Conservation (phyloP, 2,329 filamentous ascomycete genomes). For the Didymella segeticola region DNA sequence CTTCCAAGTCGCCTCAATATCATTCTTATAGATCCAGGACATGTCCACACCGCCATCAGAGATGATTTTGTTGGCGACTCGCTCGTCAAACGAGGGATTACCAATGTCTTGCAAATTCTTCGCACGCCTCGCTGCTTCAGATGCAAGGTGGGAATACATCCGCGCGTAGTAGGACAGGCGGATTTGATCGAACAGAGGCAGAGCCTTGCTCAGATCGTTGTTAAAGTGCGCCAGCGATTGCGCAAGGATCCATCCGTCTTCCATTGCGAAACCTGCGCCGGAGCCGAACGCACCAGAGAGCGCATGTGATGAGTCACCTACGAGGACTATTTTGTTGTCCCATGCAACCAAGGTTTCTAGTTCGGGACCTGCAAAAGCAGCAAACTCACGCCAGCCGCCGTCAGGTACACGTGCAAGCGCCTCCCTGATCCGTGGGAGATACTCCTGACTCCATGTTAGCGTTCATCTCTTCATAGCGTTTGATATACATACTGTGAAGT, state of each 20-base stretch:
- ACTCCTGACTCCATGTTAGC: slow-evolving; percentile 41
- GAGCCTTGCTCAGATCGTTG: slow-evolving; percentile 31
- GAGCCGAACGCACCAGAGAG: slow-evolving; percentile 57
- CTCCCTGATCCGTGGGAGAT: slow-evolving; percentile 51
- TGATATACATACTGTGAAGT: slow-evolving; percentile 42
- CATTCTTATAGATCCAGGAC: slow-evolving; percentile 53
- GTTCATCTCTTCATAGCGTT: not conserved
- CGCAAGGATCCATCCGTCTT: slow-evolving; percentile 56
- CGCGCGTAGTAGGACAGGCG: slow-evolving; percentile 51
- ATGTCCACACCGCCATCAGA: slow-evolving; percentile 44
- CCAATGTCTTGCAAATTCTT: slow-evolving; percentile 19
- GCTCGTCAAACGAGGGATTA: slow-evolving; percentile 32
- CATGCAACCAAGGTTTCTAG: slow-evolving; percentile 51
- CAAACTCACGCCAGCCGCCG: slow-evolving; percentile 56
- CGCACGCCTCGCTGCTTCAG: slow-evolving; percentile 16
- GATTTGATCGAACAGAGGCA: slow-evolving; percentile 50
- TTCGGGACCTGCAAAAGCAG: slow-evolving; percentile 57
- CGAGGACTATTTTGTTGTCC: slow-evolving; percentile 55
- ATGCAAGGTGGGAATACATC: slow-evolving; percentile 49
- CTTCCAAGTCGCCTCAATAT: slow-evolving; percentile 50
- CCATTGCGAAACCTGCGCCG: slow-evolving; percentile 55
- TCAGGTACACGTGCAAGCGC: slow-evolving; percentile 49
- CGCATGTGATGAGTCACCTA: slow-evolving; percentile 64
- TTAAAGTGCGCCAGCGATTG: slow-evolving; percentile 34
- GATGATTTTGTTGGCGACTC: slow-evolving; percentile 39